Evolutionary conservation across 2,329 filamentous ascomycete species (phyloP), one percentile per base, ranked within the genome.

Genomic region (Calonectria hawksworthii): DNA sequence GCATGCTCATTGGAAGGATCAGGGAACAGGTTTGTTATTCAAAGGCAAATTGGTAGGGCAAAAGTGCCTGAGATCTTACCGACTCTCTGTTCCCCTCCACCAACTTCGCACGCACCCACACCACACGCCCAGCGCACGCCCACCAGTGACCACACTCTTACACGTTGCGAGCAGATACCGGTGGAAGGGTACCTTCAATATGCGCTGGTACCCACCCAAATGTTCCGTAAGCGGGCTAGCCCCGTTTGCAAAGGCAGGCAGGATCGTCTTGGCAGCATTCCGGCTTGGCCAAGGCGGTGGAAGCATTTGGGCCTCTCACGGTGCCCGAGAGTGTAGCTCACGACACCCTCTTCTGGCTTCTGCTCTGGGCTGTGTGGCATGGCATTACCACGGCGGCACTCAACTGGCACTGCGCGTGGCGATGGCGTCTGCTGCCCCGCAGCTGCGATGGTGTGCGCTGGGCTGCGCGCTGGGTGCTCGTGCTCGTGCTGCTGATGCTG

Each of bases 231-330:
- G 36, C n/a, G 34, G 54, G 30, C 41, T 72, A 68, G 64, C 52
- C 7, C 32, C 13, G 50, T 41, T 61, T 52, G 50, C 54, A 50
- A 50, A 68, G 54, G 63, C 44, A n/a, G 38, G 30, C 52, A 54
- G 51, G 38, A 41, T 68, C 41, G 41, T 18, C 54, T 63, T 61
- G 44, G 70, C 56, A 73, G 59, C 71, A 69, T 73, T 73, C 71
- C 71, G 59, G 38, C 23, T 51, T 36, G 50, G 30, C 68, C 54
- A 64, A 64, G 34, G 47, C 59, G 23, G 34, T 65, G 68, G 68
- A 26, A 50, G 36, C 63, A 30, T 50, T 51, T 34, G 61, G 47
- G 30, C 56, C 23, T 63, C 41, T 61, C 67, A 68, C 32, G 26
- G 23, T 59, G 36, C 13, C 52, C 26, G 50, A 52, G 32, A 41